These are phyloP conservation scores for Colletotrichum paranaense DNA, from an alignment of 2,329 filamentous ascomycete species.

Conservation along the genomic window DNA sequence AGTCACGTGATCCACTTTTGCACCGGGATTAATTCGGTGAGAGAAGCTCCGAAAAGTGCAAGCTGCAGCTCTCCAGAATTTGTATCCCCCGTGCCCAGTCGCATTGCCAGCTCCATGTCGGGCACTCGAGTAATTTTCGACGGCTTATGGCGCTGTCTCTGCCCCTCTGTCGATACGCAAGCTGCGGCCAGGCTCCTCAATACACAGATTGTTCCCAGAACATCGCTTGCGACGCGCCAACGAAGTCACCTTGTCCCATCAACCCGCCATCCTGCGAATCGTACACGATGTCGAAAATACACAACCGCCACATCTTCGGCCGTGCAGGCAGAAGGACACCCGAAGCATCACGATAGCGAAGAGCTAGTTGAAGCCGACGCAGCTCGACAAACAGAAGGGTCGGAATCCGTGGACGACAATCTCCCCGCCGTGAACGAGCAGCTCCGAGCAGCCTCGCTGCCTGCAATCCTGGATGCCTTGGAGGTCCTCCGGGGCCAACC, in stretches of 20 bases:
- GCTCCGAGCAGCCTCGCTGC: conserved; percentile 45
- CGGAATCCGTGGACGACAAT: neutral
- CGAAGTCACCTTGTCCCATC: conserved; percentile 7
- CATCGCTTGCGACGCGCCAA: conserved; percentile 1
- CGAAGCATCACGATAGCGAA: neutral
- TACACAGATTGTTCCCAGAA: conserved; percentile 36
- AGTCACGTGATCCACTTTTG: conserved; percentile 15
- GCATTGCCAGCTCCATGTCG: conserved; percentile 46
- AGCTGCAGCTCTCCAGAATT: neutral
- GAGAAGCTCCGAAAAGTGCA: conserved; percentile 8
- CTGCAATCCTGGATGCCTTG: conserved; percentile 60
- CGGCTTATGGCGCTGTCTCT: conserved; percentile 73
- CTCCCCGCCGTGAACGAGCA: conserved; percentile 35
- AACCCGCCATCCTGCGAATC: neutral
- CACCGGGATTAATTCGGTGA: conserved; percentile 15
- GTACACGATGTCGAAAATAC: conserved; percentile 14
- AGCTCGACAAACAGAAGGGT: neutral
- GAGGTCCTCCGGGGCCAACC: conserved; percentile 50
- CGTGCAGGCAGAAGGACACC: neutral
- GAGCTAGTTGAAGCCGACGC: neutral
- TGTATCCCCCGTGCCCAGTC: neutral
- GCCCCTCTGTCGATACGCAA: conserved; percentile 62
- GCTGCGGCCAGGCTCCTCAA: conserved; percentile 48
- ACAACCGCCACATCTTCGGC: neutral
- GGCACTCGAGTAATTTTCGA: conserved; percentile 58